Evolutionary conservation across 2,329 filamentous ascomycete genomes (phyloP).

Genomic region (Xenosphaeropsis pyriputrescens): DNA sequence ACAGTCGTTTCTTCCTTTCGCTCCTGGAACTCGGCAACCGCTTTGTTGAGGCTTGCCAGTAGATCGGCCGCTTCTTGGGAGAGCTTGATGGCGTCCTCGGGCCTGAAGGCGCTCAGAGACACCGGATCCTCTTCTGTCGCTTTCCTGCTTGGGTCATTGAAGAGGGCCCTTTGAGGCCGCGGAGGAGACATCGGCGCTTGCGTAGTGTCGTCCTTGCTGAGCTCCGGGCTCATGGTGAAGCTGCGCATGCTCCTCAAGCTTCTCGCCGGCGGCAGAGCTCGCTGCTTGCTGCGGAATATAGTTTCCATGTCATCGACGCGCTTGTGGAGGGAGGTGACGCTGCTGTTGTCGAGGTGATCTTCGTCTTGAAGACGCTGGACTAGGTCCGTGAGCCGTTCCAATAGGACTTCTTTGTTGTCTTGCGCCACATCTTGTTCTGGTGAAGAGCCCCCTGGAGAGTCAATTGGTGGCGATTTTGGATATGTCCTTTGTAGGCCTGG

Average conservation of each 20-base stretch:
- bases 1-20: conserved; percentile 46
- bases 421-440: conserved; percentile 6
- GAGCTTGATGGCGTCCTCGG: conserved; percentile 20
- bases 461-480: conserved; percentile 1
- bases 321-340: conserved; percentile 17
- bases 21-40: conserved; percentile 34
- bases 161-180: neutral
- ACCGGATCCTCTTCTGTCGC: conserved; percentile 3
- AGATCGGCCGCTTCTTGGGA: conserved; percentile 27
- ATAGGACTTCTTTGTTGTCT: conserved; percentile 17
- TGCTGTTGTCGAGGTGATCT: conserved; percentile 12
- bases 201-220: neutral
- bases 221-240: neutral
- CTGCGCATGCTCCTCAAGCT: neutral
- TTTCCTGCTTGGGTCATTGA: neutral
- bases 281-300: neutral
- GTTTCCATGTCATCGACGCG: conserved; percentile 23
- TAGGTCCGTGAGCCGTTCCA: conserved; percentile 19
- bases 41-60: conserved; percentile 31
- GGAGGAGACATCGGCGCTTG: neutral
- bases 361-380: conserved; percentile 15
- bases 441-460: no score
- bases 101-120: neutral
- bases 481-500: conserved; percentile 12
- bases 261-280: no score